phyloP scores from a whole-genome alignment of 2,329 filamentous ascomycete species.

The Ophiostoma ips region DNA sequence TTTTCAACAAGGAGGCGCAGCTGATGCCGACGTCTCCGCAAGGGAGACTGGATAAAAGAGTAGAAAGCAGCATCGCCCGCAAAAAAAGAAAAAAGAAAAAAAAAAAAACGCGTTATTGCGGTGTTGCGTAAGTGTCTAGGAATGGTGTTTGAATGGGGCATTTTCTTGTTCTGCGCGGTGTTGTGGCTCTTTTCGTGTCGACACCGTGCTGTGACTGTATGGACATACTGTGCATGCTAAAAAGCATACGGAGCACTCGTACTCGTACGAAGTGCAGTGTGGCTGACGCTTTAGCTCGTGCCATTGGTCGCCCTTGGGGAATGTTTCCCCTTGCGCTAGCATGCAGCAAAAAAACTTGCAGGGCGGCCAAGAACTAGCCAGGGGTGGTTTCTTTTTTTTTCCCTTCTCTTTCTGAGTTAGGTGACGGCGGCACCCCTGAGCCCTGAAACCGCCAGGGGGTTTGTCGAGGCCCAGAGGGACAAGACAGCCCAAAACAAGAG shows the following conservation, averaged over 20 bases:
- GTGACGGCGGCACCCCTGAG: background rate
- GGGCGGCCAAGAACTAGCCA: constrained; percentile 4
- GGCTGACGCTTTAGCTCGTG: too few species aligned
- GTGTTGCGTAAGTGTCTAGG: constrained; percentile 1
- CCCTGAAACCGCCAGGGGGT: constrained; percentile 6
- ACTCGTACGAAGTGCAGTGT: background rate
- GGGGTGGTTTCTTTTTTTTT: constrained; percentile 1
- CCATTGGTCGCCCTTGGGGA: background rate
- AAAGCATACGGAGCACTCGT: background rate
- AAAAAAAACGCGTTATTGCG: constrained; percentile 1
- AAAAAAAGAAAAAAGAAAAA: background rate
- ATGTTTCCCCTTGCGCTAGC: constrained; percentile 8
- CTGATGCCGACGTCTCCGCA: background rate
- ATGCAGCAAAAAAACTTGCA: constrained; percentile 5
- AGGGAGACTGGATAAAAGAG: background rate
- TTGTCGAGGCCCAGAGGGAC: too few species aligned
- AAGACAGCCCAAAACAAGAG: background rate
- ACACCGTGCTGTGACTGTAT: background rate
- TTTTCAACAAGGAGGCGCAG: background rate
- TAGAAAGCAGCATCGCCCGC: background rate
- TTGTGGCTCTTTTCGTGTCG: too few species aligned
- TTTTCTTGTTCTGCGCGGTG: background rate
- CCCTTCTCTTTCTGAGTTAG: too few species aligned
- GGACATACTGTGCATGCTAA: background rate
- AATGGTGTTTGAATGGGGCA: background rate